These are phyloP conservation scores for Dalbergia oliveri DNA, from an alignment of 306 rosid genomes.

Conservation along the genomic window DNA sequence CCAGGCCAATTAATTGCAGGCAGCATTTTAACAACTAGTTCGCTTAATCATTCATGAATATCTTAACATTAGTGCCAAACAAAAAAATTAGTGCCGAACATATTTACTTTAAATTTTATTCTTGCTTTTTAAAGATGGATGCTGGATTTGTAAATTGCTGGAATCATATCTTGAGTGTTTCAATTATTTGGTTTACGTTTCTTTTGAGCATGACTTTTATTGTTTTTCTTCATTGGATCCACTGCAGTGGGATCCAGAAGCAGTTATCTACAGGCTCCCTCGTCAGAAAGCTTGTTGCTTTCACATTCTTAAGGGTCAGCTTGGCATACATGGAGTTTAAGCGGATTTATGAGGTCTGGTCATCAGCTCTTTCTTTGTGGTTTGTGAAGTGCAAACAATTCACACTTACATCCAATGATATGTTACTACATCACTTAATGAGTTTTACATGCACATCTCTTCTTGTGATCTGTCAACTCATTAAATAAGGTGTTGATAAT, in stretches of 20 bases:
- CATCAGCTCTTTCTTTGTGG: constrained; percentile 29
- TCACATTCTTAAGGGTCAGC: constrained; percentile 77
- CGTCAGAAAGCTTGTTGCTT: constrained; percentile 79
- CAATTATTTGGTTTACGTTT: not conserved
- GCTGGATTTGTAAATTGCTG: not conserved
- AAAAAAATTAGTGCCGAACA: not conserved
- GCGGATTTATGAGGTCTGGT: constrained; percentile 88
- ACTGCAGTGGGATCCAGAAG: constrained; percentile 84
- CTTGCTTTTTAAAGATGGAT: not conserved
- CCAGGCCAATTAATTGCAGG: not conserved
- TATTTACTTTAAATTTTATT: not conserved
- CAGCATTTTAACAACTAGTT: not conserved
- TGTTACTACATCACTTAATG: not conserved
- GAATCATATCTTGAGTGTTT: constrained; percentile 15
- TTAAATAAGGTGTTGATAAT: not conserved
- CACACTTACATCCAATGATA: not conserved
- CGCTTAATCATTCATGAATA: not conserved
- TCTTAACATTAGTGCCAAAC: not conserved
- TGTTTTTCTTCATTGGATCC: constrained; percentile 23
- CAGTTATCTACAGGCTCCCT: constrained; percentile 78
- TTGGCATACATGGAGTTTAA: constrained; percentile 86
- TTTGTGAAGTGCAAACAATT: constrained; percentile 25
- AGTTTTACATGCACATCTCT: not conserved
- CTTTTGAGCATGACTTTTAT: not conserved
- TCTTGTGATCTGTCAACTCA: not conserved